phyloP scores from a whole-genome alignment of 108 stramenopile species.

The Conticribra guillardii region DNA sequence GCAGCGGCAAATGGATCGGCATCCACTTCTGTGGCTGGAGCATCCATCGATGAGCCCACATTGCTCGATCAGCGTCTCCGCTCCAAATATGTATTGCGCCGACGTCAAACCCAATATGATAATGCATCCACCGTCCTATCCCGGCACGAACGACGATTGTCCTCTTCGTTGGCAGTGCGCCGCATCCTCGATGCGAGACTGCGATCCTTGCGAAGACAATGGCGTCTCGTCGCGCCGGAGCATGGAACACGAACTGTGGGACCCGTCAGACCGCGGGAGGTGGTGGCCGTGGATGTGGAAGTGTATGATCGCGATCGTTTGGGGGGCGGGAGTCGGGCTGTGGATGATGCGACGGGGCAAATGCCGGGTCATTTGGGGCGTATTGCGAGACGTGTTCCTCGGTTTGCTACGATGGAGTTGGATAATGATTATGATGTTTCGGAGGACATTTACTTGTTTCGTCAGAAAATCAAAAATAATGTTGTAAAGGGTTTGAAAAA shows the following conservation, averaged over 20 bases:
- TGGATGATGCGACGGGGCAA: constrained; percentile 4
- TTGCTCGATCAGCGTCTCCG: constrained; percentile 48
- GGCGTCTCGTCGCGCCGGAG: constrained; percentile 85
- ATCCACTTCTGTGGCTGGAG: constrained; percentile 1
- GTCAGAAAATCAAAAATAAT: constrained; percentile 8
- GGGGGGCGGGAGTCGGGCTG: constrained; percentile 42
- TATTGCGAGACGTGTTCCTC: constrained; percentile 75
- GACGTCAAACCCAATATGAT: constrained; percentile 66
- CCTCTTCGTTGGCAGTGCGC: constrained; percentile 58
- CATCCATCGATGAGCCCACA: constrained; percentile 36
- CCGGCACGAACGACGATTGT: constrained; percentile 60
- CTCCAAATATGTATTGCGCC: constrained; percentile 59
- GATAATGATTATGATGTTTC: constrained; percentile 55
- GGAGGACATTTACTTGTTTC: constrained; percentile 22
- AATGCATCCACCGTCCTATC: constrained; percentile 51
- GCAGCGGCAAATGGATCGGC: neutral
- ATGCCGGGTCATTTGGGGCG: constrained; percentile 41
- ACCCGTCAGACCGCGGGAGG: constrained; percentile 69
- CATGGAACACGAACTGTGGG: constrained; percentile 70
- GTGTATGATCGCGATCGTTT: constrained; percentile 71
- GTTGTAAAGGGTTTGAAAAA: constrained; percentile 15
- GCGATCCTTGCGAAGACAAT: constrained; percentile 63
- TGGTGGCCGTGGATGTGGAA: constrained; percentile 83
- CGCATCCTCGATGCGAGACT: constrained; percentile 63
- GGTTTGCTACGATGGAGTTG: constrained; percentile 85